Evolutionary conservation across 2,329 filamentous ascomycete genomes (phyloP).

Genomic region (Acephala macrosclerotiorum): DNA sequence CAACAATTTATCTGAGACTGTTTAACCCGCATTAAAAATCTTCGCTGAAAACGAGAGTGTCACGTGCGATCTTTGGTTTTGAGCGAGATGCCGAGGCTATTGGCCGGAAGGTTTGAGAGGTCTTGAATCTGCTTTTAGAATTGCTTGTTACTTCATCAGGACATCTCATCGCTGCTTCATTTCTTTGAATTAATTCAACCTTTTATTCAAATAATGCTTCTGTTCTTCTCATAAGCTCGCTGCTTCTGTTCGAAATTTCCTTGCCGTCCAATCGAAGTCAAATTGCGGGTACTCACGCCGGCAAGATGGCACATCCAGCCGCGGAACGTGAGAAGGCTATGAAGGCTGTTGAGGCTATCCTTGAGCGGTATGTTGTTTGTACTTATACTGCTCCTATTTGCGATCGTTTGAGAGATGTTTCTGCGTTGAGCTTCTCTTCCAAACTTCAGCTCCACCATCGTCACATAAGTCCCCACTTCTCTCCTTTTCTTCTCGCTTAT

Average conservation of each 20-base stretch:
- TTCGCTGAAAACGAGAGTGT: neutral
- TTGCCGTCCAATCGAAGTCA: neutral
- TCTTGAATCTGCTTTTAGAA: too few species aligned
- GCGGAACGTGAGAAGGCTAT: slow-evolving; percentile 32
- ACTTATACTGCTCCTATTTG: slow-evolving; percentile 5
- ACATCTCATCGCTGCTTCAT: neutral
- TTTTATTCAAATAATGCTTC: neutral
- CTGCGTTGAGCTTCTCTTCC: neutral
- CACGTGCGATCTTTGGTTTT: neutral
- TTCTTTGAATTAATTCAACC: neutral
- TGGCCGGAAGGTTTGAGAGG: neutral
- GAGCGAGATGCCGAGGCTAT: neutral
- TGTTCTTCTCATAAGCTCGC: neutral
- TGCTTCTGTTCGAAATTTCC: neutral
- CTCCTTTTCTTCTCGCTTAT: neutral
- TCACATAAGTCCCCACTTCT: neutral
- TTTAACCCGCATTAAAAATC: too few species aligned
- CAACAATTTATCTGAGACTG: too few species aligned
- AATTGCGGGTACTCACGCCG: neutral
- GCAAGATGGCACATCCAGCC: slow-evolving; percentile 12
- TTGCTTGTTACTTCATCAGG: neutral
- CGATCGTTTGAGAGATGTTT: too few species aligned
- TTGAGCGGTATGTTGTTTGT: slow-evolving; percentile 37
- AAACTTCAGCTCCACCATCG: too few species aligned
- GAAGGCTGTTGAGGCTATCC: slow-evolving; percentile 39